Conservation (phyloP, 2,329 filamentous ascomycete species). For the Coniella vitis region DNA sequence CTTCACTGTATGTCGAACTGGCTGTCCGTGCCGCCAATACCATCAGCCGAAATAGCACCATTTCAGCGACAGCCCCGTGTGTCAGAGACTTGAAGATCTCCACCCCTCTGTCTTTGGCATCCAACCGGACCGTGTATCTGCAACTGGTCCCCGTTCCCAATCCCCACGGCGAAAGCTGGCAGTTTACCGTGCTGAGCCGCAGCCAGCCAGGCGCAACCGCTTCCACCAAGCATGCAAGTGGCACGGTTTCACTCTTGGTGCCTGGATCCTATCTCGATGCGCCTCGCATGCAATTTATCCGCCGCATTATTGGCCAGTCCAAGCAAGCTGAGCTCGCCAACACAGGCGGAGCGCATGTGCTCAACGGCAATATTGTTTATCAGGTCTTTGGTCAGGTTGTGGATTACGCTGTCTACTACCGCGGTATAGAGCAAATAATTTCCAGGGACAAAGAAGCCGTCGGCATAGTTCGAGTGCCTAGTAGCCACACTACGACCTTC, state of each 20-base stretch:
- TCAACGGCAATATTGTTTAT: conserved; percentile 37
- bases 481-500: not conserved
- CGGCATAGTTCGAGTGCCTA: conserved; percentile 12
- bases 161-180: not conserved
- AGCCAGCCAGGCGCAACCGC: not conserved
- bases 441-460: conserved; percentile 12
- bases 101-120: not conserved
- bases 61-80: not conserved
- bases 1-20: conserved; percentile 24
- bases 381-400: conserved; percentile 10
- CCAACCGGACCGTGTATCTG: not conserved
- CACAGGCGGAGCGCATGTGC: not conserved
- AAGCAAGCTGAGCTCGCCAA: not conserved
- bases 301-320: not conserved
- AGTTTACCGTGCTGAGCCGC: conserved; percentile 1
- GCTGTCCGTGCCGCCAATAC: conserved; percentile 15
- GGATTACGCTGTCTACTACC: conserved; percentile 16
- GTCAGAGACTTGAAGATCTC: not conserved
- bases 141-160: not conserved
- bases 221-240: not conserved
- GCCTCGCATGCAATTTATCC: not conserved
- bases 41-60: not conserved
- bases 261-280: not conserved
- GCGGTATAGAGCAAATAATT: conserved; percentile 11
- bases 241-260: not conserved